Conservation (phyloP, 305 asterid genomes). For the Fraxinus xanthoxyloides region DNA sequence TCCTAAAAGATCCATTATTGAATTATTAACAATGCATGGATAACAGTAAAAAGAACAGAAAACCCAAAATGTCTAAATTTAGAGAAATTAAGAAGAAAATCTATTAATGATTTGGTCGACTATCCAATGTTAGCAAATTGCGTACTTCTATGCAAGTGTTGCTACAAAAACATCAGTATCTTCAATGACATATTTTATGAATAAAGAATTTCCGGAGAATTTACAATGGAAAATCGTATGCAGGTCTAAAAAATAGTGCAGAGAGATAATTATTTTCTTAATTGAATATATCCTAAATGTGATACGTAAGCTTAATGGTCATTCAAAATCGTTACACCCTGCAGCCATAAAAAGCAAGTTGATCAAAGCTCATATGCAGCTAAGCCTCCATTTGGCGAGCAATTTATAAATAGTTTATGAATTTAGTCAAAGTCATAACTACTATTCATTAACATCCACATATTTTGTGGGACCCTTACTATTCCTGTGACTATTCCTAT, state of each 20-base stretch:
- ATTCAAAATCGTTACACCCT: neutral
- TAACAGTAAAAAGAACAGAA: neutral
- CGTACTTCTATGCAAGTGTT: neutral
- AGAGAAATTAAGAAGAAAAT: neutral
- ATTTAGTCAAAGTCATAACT: neutral
- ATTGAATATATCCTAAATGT: neutral
- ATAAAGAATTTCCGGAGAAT: neutral
- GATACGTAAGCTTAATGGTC: neutral
- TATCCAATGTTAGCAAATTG: neutral
- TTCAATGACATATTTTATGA: neutral
- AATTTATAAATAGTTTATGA: too few species aligned
- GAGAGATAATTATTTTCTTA: neutral
- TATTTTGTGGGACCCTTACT: neutral
- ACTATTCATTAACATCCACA: neutral
- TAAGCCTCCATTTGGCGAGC: neutral
- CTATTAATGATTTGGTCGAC: neutral
- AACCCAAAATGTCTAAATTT: neutral
- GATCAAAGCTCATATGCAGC: neutral
- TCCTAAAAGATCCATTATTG: slow-evolving; percentile 45
- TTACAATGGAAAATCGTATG: neutral
- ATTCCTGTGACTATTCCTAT: neutral
- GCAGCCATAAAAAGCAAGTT: neutral
- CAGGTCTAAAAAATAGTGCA: neutral
- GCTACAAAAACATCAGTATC: neutral
- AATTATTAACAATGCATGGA: neutral